Base-by-base conservation (phyloP, 1,284 basidiomycete species). In the Austropuccinia psidii region DNA sequence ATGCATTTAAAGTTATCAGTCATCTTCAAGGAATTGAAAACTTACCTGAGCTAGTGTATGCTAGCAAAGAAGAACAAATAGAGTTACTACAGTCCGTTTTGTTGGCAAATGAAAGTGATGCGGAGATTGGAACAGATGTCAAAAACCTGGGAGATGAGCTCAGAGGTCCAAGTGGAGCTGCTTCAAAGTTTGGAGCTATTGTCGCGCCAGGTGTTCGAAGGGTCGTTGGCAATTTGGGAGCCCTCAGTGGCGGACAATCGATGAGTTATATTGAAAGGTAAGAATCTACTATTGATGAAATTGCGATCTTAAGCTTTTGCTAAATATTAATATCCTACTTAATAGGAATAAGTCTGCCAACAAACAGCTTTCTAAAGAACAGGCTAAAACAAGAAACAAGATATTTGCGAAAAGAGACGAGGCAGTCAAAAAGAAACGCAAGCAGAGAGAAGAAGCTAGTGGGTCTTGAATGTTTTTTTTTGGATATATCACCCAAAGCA, bases 1-100 rank as follows among this genome's bases (percentile, higher is more conserved):
- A 98, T 82, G 91, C 94, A 1, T 98, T 98, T 87, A 97, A 98
- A 81, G 95, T 98, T 72, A 98, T 99, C 82, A 98, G 96, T 8
- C 91, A 96, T 78, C 86, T 99, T 27, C 92, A 96, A 76, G 96
- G 96, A 1, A 85, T 97, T 60, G 88, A 96, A 75, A 84, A 86
- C 58, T 85, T 96, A 79, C 88, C 90, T 0, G 90, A 92, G 77
- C 85, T 98, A 73, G 95, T 98, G 65, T 98, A 96, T 84, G 87
- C 87, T 78, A 92, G 90, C 50, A 87, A 88, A 79, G 88, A 91
- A 76, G 90, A 96, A 80, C 96, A 98, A 83, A 95, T 98, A 76
- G 93, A 96, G 80, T 86, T 98, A 21, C 85, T 99, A 43, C 89
- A 91, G 75, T 90, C 91, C 15, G 94, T 98, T 24, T 85, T 98